Base-by-base conservation (phyloP, 805 yeast genomes). In the Kuraishia floccosa region DNA sequence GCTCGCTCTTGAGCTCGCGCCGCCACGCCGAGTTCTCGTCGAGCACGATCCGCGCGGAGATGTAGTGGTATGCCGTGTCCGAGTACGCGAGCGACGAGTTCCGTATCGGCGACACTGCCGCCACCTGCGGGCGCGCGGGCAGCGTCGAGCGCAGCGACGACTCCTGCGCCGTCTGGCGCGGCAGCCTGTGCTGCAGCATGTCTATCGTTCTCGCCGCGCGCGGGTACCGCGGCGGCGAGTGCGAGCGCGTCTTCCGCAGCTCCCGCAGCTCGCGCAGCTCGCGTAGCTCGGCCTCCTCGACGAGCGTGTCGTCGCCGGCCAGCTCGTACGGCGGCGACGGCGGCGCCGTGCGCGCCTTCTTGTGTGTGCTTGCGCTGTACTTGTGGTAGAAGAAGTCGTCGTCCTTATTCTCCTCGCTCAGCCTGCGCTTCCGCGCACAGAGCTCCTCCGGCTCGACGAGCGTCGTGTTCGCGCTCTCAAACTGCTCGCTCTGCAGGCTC, bases 61-160 rank as follows among this genome's bases (percentile, higher is more conserved):
- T 41, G 34, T 49, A 54, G 6, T 53, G 46, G 36, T 56, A 55
- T 30, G 59, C 49, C n/a, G 61, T 56, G 34, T 55, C 60, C 15
- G 60, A 54, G 40, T 43, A 55, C 18, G 35, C 39, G 26, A 43
- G 42, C 10, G 50, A 43, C 9, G 50, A 39, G 26, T 46, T 44
- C 24, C 40, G 35, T 18, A 39, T 36, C 19, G 36, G 36, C 4
- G 39, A 30, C 6, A 24, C 27, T 4, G 31, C 27, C 16, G 10
- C 14, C n/a, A 30, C 26, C 21, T 12, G n/a, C 5, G 31, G 31
- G n/a, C 18, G 19, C 10, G 28, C 20, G 18, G 11, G 10, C n/a
- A 16, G 22, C 18, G 8, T 16, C 20, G 12, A 16, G 17, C 9
- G 18, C 20, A 18, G 28, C n/a, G 20, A 16, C 4, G 8, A 16